These are phyloP conservation scores for Heteromeles arbutifolia DNA, from an alignment of 306 rosid species.

Conservation along the genomic window DNA sequence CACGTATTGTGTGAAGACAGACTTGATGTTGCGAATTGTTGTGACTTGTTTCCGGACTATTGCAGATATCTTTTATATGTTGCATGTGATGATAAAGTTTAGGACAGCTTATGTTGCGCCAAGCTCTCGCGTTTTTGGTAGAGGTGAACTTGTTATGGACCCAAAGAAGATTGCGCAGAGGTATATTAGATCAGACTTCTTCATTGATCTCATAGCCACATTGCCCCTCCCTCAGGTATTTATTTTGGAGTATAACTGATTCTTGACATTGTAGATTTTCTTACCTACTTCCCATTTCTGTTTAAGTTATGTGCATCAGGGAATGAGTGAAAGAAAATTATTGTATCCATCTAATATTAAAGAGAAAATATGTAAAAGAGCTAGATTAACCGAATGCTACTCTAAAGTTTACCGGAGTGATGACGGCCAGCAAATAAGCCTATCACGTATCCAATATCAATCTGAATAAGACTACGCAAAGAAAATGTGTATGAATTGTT, in stretches of 20 bases:
- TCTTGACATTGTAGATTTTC: slow-evolving; percentile 5
- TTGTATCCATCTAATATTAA: not conserved
- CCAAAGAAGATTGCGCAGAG: slow-evolving; percentile 78
- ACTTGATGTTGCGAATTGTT: slow-evolving; percentile 55
- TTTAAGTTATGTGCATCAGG: not conserved
- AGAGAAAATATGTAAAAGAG: not conserved
- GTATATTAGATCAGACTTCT: slow-evolving; percentile 86
- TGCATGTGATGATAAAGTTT: slow-evolving; percentile 83
- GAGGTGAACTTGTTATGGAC: slow-evolving; percentile 98
- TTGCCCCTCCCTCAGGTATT: slow-evolving; percentile 94
- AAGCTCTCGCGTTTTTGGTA: slow-evolving; percentile 86
- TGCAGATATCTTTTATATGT: slow-evolving; percentile 75
- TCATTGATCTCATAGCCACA: slow-evolving; percentile 81
- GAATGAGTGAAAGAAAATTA: not conserved
- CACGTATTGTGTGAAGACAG: slow-evolving; percentile 67
- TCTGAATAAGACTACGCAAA: not conserved
- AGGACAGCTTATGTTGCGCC: slow-evolving; percentile 95
- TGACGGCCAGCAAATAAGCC: not conserved
- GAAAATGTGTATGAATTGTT: not conserved
- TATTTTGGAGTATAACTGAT: slow-evolving; percentile 3
- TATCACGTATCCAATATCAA: not conserved
- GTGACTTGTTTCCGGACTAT: slow-evolving; percentile 82
- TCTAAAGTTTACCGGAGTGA: not conserved
- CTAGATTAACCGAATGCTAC: not conserved
- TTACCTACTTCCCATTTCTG: slow-evolving; percentile 12